Evolutionary conservation across 2,329 filamentous ascomycete genomes (phyloP), one percentile per base, ranked within the genome.

Genomic region (Aspergillus proliferans): DNA sequence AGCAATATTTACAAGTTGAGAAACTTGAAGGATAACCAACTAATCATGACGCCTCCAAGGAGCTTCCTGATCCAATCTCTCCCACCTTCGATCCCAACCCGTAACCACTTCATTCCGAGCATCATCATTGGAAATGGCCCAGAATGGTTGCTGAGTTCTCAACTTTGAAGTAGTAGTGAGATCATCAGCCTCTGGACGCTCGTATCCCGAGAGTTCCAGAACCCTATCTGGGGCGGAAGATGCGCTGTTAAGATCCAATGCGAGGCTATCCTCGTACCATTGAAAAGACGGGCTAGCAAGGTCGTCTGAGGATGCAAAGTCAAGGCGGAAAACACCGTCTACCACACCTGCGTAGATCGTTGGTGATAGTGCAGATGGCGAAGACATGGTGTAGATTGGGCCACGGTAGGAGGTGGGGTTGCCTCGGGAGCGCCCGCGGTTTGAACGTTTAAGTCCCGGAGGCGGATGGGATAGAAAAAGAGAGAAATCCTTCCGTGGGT

Each of bases 291-390:
- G 52, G 4, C 65, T 63, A 3, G 59, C 56, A 18, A 72, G 48
- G 46, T 75, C 72, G 50, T 75, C 71, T 2, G 70, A 73, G 1
- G 69, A 71, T 2, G 65, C 62, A 52, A 75, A 72, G 49, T 75
- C 71, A 2, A 76, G 61, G 7, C 70, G 68, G 21, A 73, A 52
- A 4, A 75, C 60, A 21, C 69, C 67, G 34, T 71, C 67, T 28
- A 70, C 67, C 12, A 75, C 58, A 2, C 73, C 73, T 9, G 70
- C 67, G 50, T 73, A 76, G n/a, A 75, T 56, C 3, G 72, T 74
- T 21, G 70, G 65, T 0, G 73, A 76, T 28, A 68, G 65, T 7
- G 69, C 63, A 3, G 72, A 75, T 3, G 73, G 73, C 1, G 68
- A 67, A 7, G 69, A 72, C 55, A 76, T 67, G 12, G 65, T 67